A percentile compares a stretch with the other conserved stretches of the same genome.
Evolutionary conservation across 257 asterid species (phyloP).

Genomic region (Echium plantagineum): DNA sequence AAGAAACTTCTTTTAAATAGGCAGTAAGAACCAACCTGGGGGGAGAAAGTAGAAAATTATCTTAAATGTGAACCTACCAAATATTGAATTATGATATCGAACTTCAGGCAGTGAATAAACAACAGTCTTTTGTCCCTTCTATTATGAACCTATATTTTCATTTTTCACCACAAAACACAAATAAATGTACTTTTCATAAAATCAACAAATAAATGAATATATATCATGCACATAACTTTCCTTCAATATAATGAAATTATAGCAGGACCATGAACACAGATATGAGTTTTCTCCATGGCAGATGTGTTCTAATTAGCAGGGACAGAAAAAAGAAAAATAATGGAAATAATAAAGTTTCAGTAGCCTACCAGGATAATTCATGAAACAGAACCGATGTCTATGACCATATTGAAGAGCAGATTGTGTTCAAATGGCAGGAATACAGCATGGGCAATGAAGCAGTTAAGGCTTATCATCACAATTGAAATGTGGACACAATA

Average conservation of each 20-base stretch:
- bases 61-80: conserved; percentile 40
- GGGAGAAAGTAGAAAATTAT: conserved; percentile 36
- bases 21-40: conserved; percentile 52
- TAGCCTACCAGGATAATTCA: too few species aligned
- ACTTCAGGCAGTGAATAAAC: conserved; percentile 54
- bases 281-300: neutral
- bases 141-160: conserved; percentile 51
- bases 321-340: neutral
- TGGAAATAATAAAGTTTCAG: too few species aligned
- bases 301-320: neutral
- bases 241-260: neutral
- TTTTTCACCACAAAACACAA: conserved; percentile 32
- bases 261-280: neutral
- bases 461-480: too few species aligned
- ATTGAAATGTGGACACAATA: too few species aligned
- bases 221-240: neutral
- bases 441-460: neutral
- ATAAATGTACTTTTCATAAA: neutral
- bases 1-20: conserved; percentile 29
- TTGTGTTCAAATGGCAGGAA: neutral
- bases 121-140: conserved; percentile 43
- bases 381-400: too few species aligned
- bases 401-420: neutral
- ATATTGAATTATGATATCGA: conserved; percentile 7
- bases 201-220: neutral